Evolutionary conservation across 2,329 filamentous ascomycete species (phyloP).

Genomic region (Scortechinia acanthostroma): DNA sequence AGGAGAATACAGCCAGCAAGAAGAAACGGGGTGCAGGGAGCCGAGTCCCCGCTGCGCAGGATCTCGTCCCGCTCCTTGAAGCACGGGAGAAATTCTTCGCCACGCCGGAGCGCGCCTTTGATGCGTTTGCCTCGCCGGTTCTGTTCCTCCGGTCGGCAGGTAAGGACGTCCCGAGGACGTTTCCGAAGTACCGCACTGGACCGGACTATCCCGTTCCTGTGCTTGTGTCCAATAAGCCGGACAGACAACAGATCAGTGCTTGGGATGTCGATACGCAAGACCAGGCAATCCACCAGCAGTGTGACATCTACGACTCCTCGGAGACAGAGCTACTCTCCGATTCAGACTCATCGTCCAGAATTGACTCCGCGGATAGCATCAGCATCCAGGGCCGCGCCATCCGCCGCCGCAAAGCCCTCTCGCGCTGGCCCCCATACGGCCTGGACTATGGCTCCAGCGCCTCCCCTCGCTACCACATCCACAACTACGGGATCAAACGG

Average conservation of each 20-base stretch:
- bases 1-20: background rate
- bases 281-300: no score
- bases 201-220: background rate
- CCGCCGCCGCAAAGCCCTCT: constrained; percentile 22
- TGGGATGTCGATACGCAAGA: no score
- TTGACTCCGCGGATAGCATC: no score
- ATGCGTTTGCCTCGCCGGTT: constrained; percentile 29
- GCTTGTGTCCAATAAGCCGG: no score
- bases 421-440: constrained; percentile 26
- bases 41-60: background rate
- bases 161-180: constrained; percentile 17
- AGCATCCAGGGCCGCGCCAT: no score
- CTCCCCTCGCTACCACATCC: constrained; percentile 7
- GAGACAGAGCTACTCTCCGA: no score
- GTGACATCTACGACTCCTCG: no score
- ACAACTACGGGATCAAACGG: constrained; percentile 6
- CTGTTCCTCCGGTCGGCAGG: constrained; percentile 29
- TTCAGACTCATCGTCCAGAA: no score
- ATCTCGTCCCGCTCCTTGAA: background rate
- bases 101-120: constrained; percentile 26
- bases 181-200: background rate
- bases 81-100: constrained; percentile 20
- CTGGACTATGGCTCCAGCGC: constrained; percentile 18
- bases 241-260: no score
- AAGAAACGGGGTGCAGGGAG: background rate